Conservation (phyloP, 768 basidiomycete genomes). For the Phaffia australis region DNA sequence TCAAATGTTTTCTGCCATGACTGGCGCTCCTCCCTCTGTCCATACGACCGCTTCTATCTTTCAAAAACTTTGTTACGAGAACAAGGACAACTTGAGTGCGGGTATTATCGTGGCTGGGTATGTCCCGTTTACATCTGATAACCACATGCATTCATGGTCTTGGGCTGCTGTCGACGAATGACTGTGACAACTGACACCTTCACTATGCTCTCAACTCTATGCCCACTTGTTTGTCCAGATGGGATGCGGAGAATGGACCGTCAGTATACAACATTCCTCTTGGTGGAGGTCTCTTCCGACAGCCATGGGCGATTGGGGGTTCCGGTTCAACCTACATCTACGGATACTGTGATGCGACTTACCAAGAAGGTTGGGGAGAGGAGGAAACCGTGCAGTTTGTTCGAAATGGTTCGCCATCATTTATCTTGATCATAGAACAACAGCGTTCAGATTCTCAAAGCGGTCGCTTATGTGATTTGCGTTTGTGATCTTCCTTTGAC, state of each 20-base stretch:
- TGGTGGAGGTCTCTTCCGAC: conserved; percentile 90
- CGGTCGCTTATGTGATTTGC: no score
- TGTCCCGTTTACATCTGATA: neutral
- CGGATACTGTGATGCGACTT: conserved; percentile 98
- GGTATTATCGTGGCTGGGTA: conserved; percentile 90
- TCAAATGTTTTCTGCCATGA: conserved; percentile 40
- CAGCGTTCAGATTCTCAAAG: neutral
- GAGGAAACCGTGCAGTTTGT: conserved; percentile 91
- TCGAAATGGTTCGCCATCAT: conserved; percentile 65
- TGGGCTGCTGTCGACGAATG: no score
- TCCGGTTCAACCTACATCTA: conserved; percentile 97
- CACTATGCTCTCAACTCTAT: neutral
- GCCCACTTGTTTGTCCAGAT: conserved; percentile 35
- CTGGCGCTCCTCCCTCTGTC: conserved; percentile 60
- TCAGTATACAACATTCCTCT: conserved; percentile 95
- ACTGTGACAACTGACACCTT: neutral
- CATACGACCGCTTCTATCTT: conserved; percentile 70
- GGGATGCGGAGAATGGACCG: conserved; percentile 83
- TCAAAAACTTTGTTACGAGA: conserved; percentile 79
- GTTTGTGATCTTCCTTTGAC: neutral
- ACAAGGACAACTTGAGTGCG: conserved; percentile 78
- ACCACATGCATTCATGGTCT: neutral
- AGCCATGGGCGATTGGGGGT: conserved; percentile 97
- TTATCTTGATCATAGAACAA: neutral
- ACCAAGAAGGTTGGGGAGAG: conserved; percentile 76